Evolutionary conservation across 345 rosid genomes (phyloP), one percentile per base, ranked within the genome.

Genomic region (Adansonia digitata): DNA sequence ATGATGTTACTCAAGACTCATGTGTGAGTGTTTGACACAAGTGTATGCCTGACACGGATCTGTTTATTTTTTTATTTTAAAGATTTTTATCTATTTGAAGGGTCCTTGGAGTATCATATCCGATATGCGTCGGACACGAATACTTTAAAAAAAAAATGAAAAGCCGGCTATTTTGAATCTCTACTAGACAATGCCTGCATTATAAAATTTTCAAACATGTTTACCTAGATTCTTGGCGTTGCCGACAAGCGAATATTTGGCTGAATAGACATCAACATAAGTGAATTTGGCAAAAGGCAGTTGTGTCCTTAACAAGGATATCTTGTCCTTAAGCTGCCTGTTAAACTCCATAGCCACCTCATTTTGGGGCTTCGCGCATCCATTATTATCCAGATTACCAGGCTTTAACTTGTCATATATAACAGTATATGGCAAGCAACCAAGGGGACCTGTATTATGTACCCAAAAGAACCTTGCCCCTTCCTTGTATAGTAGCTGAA

Each of bases 381-480:
- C 92, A 26, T 73, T 81, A 61, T 5, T 74, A 74, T 91, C 89
- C 18, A 86, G 72, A 77, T 81, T 80, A 67, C 69, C 56, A 27
- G 82, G 82, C 11, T 85, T 82, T 4, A 56, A 73, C 31, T 60
- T 42, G 68, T 81, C 61, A 74, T 82, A 78, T 48, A 84, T 61
- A 13, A 82, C 74, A 40, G 7, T 68, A 14, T 87, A 87, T 0
- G 91, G 94, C 88, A 87, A 85, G 84, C 91, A 91, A 24, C 97
- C 94, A 1, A 90, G 34, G 37, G 97, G 97, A 24, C 94, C 90
- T 0, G 94, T 89, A 80, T 89, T 93, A 75, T 93, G 96, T 70
- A 93, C 83, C 88, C 90, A 87, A 85, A 88, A 93, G 76, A 80
- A 77, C 77, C 92, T 91, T 61, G 96, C 96, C 43, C 92, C 94